A percentile compares a stretch with the other conserved stretches of the same genome.
Conservation (phyloP, 495 filamentous ascomycete species). For the Mytilinidion resinicola region DNA sequence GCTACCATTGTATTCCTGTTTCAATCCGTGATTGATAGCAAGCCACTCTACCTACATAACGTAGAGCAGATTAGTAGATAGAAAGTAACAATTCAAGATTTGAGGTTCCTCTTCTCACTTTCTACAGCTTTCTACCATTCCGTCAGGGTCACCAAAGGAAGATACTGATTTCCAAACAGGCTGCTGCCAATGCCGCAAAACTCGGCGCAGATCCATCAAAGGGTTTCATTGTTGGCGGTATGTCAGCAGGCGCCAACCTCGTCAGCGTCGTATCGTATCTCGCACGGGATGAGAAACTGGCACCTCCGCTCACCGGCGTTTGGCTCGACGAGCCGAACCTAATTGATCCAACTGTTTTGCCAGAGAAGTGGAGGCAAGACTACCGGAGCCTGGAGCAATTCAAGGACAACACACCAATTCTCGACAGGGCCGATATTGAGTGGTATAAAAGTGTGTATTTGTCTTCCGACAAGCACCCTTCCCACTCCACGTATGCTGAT, state of each 20-base stretch:
- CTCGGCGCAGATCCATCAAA: constrained; percentile 14
- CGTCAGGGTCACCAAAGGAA: background rate
- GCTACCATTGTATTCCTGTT: no score
- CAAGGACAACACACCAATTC: constrained; percentile 2
- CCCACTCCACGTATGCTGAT: background rate
- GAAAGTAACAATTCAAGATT: no score
- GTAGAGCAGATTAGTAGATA: no score
- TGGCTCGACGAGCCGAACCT: constrained; percentile 9
- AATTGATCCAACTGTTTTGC: constrained; percentile 11
- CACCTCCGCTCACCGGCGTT: constrained; percentile 22
- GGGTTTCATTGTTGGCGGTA: constrained; percentile 25
- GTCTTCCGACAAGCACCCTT: background rate
- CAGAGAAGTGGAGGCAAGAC: constrained; percentile 16
- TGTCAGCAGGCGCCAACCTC: constrained; percentile 22
- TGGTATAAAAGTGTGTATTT: background rate
- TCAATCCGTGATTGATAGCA: no score
- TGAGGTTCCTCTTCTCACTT: no score
- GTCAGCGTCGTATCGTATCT: constrained; percentile 15
- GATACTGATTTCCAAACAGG: background rate
- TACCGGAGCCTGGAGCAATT: constrained; percentile 10
- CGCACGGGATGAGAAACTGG: constrained; percentile 9
- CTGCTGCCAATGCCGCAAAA: constrained; percentile 9
- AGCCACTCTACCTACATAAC: no score
- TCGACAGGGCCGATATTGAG: background rate
- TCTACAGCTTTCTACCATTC: no score